Evolutionary conservation across 148 eudicot species (phyloP).

Genomic region (Chenopodium formosanum): DNA sequence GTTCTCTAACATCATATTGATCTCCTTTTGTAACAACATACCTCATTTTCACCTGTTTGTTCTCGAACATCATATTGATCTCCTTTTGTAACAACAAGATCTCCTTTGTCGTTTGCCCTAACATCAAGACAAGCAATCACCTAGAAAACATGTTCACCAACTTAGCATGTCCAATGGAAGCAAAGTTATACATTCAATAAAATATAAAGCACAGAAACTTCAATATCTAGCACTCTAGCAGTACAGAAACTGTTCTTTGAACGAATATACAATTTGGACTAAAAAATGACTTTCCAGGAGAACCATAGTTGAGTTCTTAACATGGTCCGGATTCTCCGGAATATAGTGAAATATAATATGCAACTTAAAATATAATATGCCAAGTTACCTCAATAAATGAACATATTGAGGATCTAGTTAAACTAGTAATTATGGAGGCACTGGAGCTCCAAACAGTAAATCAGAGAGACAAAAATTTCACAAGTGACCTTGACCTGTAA

Average conservation of each 20-base stretch:
- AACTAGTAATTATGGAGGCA: not conserved
- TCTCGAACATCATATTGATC: conserved; percentile 99
- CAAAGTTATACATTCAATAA: not conserved
- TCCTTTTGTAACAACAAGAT: conserved; percentile 98
- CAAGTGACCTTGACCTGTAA: not conserved
- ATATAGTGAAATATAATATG: not conserved
- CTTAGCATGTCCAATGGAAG: not conserved
- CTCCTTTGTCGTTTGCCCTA: conserved; percentile 90
- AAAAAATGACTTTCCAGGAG: not conserved
- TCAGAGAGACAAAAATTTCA: not conserved
- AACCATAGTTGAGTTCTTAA: not conserved
- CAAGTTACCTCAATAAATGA: not conserved
- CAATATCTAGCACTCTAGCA: not conserved
- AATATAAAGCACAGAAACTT: not conserved
- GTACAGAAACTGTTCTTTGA: not conserved
- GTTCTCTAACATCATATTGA: conserved; percentile 96
- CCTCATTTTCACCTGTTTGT: conserved; percentile 79
- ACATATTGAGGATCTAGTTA: not conserved
- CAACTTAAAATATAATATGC: not conserved
- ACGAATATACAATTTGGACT: not conserved
- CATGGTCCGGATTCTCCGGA: not conserved
- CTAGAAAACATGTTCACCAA: conserved; percentile 29
- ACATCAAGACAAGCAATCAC: conserved; percentile 99
- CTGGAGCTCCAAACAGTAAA: not conserved
- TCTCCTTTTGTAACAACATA: conserved; percentile 99